Percentiles rank a stretch among this genome's conserved stretches.
Conservation (phyloP, 306 rosid species). For the Mimosa bimucronata region DNA sequence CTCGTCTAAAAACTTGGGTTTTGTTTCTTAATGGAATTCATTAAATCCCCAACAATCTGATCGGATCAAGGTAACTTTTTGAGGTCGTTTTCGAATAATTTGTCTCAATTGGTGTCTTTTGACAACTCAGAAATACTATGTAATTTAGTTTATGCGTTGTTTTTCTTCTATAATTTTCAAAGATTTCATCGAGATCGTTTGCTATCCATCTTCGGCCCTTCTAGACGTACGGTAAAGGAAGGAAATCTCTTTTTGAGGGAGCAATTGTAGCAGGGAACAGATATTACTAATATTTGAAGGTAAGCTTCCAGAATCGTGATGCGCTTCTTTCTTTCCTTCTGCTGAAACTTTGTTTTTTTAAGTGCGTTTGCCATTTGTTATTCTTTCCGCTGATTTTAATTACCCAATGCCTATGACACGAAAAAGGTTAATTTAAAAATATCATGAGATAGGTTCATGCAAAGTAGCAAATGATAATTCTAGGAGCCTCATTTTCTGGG, state of each 20-base stretch:
- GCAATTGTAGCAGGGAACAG: background rate
- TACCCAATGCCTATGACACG: background rate
- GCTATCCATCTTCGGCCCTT: background rate
- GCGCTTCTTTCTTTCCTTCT: conserved; percentile 2
- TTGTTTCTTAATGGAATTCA: background rate
- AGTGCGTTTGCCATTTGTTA: background rate
- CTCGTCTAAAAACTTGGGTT: background rate
- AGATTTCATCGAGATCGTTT: background rate
- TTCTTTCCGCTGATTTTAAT: background rate
- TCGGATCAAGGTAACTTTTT: background rate
- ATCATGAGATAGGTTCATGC: background rate
- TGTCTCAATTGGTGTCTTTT: conserved; percentile 1
- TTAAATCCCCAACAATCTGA: background rate
- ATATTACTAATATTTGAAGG: background rate
- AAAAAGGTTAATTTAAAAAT: background rate
- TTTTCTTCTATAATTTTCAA: background rate
- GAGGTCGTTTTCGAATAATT: conserved; percentile 14
- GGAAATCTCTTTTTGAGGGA: background rate
- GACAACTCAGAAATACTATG: background rate
- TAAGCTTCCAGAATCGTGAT: background rate
- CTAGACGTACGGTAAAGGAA: background rate
- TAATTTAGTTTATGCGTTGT: background rate
- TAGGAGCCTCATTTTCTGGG: conserved; percentile 2
- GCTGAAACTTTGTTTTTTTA: background rate
- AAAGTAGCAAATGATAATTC: background rate